Evolutionary conservation across 805 yeast species (phyloP).

Genomic region (Metschnikowia similis): DNA sequence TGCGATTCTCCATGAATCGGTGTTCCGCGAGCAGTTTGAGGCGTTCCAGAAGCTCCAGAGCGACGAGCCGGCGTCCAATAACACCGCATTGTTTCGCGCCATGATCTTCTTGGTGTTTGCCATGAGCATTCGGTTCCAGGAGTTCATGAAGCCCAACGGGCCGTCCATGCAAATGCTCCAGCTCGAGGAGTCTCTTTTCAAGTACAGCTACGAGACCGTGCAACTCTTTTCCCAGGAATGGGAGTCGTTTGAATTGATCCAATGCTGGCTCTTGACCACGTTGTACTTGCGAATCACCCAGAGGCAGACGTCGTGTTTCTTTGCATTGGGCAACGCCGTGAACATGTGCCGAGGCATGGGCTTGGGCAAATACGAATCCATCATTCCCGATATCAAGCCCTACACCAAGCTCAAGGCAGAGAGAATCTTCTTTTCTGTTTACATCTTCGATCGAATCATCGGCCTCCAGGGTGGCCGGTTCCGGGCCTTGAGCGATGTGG

Average conservation of each 20-base stretch:
- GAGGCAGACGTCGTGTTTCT: conserved; percentile 42
- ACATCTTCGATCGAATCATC: conserved; percentile 49
- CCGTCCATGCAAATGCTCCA: conserved; percentile 21
- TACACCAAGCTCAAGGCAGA: conserved; percentile 45
- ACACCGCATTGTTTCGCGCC: conserved; percentile 49
- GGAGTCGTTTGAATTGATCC: conserved; percentile 49
- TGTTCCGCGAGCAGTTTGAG: conserved; percentile 47
- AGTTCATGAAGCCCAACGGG: conserved; percentile 26
- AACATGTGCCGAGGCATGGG: conserved; percentile 44
- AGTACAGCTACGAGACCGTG: conserved; percentile 35
- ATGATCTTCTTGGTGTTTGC: conserved; percentile 47
- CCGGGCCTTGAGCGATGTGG: conserved; percentile 32
- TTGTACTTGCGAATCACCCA: conserved; percentile 41
- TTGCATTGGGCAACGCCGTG: conserved; percentile 40
- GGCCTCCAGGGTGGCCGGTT: conserved; percentile 51
- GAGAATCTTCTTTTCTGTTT: conserved; percentile 54
- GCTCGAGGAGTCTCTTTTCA: conserved; percentile 42
- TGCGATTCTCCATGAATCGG: conserved; percentile 49
- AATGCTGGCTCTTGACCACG: conserved; percentile 45
- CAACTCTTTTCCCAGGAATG: conserved; percentile 44
- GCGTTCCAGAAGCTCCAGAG: conserved; percentile 17
- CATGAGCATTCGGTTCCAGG: conserved; percentile 48
- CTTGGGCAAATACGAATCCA: conserved; percentile 26
- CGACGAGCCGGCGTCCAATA: conserved; percentile 20
- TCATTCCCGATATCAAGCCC: conserved; percentile 20